These are phyloP conservation scores for Pyricularia sp. DNA, from an alignment of 2,329 filamentous ascomycete species.

Conservation along the genomic window DNA sequence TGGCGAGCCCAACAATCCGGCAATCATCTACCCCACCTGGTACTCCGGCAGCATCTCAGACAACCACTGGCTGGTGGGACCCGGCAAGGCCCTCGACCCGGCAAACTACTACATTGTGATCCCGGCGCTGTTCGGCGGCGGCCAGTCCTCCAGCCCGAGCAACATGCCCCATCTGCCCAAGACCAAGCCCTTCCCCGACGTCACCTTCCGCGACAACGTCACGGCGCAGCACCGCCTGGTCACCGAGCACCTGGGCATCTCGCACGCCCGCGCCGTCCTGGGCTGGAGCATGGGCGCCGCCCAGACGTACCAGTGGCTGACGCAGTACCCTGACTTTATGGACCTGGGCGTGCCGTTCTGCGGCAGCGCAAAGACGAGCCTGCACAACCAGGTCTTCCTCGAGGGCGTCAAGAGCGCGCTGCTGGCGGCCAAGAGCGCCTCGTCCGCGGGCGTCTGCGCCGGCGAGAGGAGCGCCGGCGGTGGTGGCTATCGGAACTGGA, in stretches of 20 bases:
- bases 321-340: conserved; percentile 38
- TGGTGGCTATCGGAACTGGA: background rate
- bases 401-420: conserved; percentile 42
- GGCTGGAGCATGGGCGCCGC: conserved; percentile 50
- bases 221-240: conserved; percentile 34
- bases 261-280: conserved; percentile 33
- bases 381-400: conserved; percentile 45
- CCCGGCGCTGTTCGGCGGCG: conserved; percentile 41
- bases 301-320: conserved; percentile 41
- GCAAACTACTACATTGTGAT: conserved; percentile 36
- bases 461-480: background rate
- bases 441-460: conserved; percentile 6
- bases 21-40: conserved; percentile 7
- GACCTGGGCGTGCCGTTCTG: conserved; percentile 37
- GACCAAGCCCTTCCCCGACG: conserved; percentile 29
- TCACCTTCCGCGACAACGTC: conserved; percentile 42
- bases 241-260: conserved; percentile 29
- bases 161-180: conserved; percentile 24
- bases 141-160: conserved; percentile 43
- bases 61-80: background rate
- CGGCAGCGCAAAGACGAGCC: conserved; percentile 37
- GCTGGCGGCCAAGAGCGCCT: conserved; percentile 17
- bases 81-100: background rate
- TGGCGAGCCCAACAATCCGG: conserved; percentile 4
- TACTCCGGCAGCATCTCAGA: conserved; percentile 5